Conservation (phyloP, 1,284 basidiomycete genomes). For the Ceratobasidium sp. region DNA sequence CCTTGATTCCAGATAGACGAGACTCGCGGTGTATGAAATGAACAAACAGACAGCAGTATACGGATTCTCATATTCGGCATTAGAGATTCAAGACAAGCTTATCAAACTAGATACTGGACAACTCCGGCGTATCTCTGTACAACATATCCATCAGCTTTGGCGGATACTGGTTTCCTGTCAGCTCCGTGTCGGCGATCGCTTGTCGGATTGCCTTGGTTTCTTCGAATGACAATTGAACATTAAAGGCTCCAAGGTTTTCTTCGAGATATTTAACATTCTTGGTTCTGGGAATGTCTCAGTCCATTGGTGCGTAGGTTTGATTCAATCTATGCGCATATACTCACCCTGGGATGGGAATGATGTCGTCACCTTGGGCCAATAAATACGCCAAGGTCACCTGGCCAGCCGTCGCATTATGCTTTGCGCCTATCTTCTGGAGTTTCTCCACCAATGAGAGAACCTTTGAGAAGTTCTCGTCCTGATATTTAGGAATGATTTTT, state of each 20-base stretch:
- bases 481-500: conserved; percentile 48
- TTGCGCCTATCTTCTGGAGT: conserved; percentile 58
- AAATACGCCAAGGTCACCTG: conserved; percentile 60
- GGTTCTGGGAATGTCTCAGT: background rate
- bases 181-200: conserved; percentile 54
- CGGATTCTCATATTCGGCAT: too few species aligned
- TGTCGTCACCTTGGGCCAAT: conserved; percentile 52
- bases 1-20: too few species aligned
- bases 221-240: conserved; percentile 55
- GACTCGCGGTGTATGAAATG: too few species aligned
- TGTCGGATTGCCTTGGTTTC: conserved; percentile 56
- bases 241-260: conserved; percentile 57
- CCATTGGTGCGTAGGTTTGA: background rate
- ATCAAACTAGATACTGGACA: background rate
- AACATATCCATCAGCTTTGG: conserved; percentile 4
- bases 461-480: conserved; percentile 65
- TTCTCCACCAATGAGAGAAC: conserved; percentile 64
- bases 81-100: too few species aligned
- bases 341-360: conserved; percentile 55
- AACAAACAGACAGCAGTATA: too few species aligned
- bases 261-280: conserved; percentile 54
- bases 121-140: conserved; percentile 31
- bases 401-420: conserved; percentile 51
- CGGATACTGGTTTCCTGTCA: conserved; percentile 9
- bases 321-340: background rate